Percentiles rank a stretch among this genome's conserved stretches.
Conservation (phyloP, 2,329 filamentous ascomycete genomes). For the Phialemoniopsis sp. region DNA sequence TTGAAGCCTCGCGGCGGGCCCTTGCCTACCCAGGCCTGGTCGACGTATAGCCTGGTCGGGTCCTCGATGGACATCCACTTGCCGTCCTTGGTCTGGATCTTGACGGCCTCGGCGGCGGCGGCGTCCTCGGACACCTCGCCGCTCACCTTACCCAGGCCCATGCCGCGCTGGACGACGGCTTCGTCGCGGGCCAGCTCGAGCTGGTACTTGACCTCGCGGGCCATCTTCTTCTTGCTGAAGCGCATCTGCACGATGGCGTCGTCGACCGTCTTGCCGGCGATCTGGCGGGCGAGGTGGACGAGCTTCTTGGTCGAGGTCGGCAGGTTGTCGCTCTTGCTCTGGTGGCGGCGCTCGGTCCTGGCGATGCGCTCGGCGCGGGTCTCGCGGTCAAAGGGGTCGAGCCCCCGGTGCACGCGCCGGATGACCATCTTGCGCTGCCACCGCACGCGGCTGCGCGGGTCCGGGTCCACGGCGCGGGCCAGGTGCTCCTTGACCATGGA, state of each 20-base stretch:
- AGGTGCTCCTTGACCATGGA: conserved; percentile 46
- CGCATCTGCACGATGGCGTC: conserved; percentile 94
- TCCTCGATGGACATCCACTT: conserved; percentile 68
- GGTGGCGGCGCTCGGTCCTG: conserved; percentile 53
- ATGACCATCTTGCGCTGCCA: conserved; percentile 86
- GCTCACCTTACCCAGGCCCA: conserved; percentile 63
- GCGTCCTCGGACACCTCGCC: conserved; percentile 26
- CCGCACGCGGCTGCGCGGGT: conserved; percentile 63
- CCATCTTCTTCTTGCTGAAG: conserved; percentile 91
- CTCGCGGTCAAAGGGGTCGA: conserved; percentile 50
- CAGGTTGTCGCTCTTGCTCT: conserved; percentile 64
- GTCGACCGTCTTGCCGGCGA: conserved; percentile 87
- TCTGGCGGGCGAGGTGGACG: conserved; percentile 78
- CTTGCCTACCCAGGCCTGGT: conserved; percentile 82
- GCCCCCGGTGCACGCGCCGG: conserved; percentile 64
- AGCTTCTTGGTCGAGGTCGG: conserved; percentile 92
- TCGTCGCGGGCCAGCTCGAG: conserved; percentile 77
- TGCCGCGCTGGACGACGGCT: conserved; percentile 75
- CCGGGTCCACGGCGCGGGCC: conserved; percentile 67
- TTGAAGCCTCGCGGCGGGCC: conserved; percentile 57
- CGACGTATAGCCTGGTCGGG: conserved; percentile 80
- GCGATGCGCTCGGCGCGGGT: conserved; percentile 63
- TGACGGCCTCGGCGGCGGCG: conserved; percentile 33
- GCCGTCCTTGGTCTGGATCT: conserved; percentile 72
- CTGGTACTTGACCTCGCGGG: conserved; percentile 73